Percentiles rank a stretch among this genome's conserved stretches.
Evolutionary conservation across 495 filamentous ascomycete genomes (phyloP).

Genomic region (Xylaria longipes): DNA sequence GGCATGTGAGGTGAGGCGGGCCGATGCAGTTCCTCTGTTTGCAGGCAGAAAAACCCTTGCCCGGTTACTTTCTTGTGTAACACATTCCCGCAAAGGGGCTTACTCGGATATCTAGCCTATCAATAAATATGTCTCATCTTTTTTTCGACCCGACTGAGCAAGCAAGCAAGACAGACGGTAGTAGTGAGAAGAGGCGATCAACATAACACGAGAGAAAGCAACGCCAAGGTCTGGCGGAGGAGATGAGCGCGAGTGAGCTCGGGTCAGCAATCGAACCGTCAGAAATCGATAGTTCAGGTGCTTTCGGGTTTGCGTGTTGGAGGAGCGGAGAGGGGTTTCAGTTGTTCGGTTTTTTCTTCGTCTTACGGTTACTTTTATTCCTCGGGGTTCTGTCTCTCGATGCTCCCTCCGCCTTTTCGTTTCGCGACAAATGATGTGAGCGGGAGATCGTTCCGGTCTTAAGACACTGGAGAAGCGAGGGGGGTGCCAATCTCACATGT

Average conservation of each 20-base stretch:
- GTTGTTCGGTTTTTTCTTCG: not conserved
- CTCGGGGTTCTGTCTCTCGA: not conserved
- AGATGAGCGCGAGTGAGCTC: not conserved
- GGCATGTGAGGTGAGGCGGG: slow-evolving; percentile 14
- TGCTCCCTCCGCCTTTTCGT: slow-evolving; percentile 17
- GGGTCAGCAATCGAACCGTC: slow-evolving; percentile 22
- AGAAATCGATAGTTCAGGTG: slow-evolving; percentile 10
- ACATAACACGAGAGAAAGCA: not conserved
- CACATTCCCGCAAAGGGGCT: not conserved
- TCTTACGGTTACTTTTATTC: not conserved
- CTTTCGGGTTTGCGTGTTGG: not conserved
- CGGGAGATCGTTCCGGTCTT: slow-evolving; percentile 1
- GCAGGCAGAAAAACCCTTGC: slow-evolving; percentile 1
- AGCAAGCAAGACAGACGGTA: not conserved
- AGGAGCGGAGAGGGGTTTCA: not conserved
- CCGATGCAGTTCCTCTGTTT: slow-evolving; percentile 11
- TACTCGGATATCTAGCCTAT: not conserved
- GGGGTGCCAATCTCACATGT: slow-evolving; percentile 3
- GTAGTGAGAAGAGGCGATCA: not conserved
- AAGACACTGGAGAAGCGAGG: not conserved
- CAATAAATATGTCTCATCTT: not conserved
- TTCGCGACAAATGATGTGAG: not conserved
- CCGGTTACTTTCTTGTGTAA: slow-evolving; percentile 1
- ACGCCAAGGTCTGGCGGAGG: slow-evolving; percentile 16
- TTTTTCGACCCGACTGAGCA: not conserved